These are phyloP conservation scores for Candida sakaeoensis DNA, from an alignment of 805 yeast species.

Conservation along the genomic window DNA sequence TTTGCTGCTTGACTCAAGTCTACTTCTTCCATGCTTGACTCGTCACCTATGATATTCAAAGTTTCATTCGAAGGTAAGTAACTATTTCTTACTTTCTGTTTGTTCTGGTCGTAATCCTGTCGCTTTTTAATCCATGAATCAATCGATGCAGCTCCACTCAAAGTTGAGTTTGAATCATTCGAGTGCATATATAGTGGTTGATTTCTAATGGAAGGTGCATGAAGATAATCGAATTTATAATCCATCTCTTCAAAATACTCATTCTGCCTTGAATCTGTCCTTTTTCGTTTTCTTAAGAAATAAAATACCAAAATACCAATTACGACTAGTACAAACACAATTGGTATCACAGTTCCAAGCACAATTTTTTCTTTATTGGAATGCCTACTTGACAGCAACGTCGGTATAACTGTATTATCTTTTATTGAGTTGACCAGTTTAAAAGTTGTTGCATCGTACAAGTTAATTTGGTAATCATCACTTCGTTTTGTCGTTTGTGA, in stretches of 20 bases:
- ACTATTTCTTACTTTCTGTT: constrained; percentile 17
- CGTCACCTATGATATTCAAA: constrained; percentile 11
- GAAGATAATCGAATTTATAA: constrained; percentile 22
- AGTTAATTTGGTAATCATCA: constrained; percentile 28
- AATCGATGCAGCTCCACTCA: constrained; percentile 48
- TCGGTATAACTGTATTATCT: constrained; percentile 9
- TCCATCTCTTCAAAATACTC: constrained; percentile 29
- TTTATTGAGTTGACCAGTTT: constrained; percentile 24
- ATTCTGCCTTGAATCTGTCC: constrained; percentile 14
- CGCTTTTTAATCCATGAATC: constrained; percentile 52
- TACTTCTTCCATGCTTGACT: not conserved
- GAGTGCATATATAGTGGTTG: constrained; percentile 7
- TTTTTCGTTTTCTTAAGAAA: constrained; percentile 19
- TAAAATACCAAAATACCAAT: constrained; percentile 14
- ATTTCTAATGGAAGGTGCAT: constrained; percentile 11
- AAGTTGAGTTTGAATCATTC: constrained; percentile 33
- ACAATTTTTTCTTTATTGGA: constrained; percentile 11
- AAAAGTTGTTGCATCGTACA: constrained; percentile 40
- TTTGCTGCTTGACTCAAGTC: not conserved
- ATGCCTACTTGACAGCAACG: not conserved
- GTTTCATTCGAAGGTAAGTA: constrained; percentile 30
- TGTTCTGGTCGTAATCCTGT: constrained; percentile 37
- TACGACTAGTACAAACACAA: constrained; percentile 15
- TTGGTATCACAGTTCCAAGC: constrained; percentile 37
- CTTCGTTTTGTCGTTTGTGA: constrained; percentile 16